Evolutionary conservation across 2,329 filamentous ascomycete genomes (phyloP), one percentile per base, ranked within the genome.

Genomic region (Zymoseptoria brevis): DNA sequence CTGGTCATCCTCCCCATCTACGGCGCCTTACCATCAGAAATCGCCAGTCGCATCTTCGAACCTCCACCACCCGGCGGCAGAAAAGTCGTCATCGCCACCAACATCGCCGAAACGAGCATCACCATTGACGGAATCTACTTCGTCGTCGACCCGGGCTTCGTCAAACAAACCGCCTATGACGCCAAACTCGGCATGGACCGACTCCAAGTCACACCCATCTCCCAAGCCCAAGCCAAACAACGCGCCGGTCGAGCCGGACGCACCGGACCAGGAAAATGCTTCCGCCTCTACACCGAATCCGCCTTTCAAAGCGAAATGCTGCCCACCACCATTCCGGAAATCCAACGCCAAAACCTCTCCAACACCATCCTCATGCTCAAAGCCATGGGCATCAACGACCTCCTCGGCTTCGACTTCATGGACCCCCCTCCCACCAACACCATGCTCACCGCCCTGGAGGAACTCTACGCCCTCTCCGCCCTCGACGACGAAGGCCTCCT

Each of bases 151-250:
- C 93, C 94, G 1, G 94, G 94, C 41, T 99, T 99, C 79, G 96
- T 91, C 78, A 99, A 99, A 79, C 94, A 99, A 72, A 99, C 97
- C 77, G 94, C 97, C 63, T 99, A 97, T 80, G 97, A 99, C 75
- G 93, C 94, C 21, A 87, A 94, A 62, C 95, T 96, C 68, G 87
- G 94, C 74, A 92, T 99, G 64, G 94, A 99, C 76, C 97, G 94
- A 0, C 82, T 99, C 7, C 81, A 99, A n/a, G 93, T 99, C 4
- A 96, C 94, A 2, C 92, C 94, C 21, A 97, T 99, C 67, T 97
- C 92, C 60, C 97, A 96, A 75, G 94, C 94, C 22, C 97, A 94
- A 1, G 94, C 95, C 8, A 90, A 96, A 74, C 94, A 99, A 77
- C 84, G 95, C 74, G 95, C 95, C 64, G 95, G 95, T 88, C 93